Evolutionary conservation across 352 stramenopile genomes (phyloP), one percentile per base, ranked within the genome.

Genomic region (Thraustotheca clavata): DNA sequence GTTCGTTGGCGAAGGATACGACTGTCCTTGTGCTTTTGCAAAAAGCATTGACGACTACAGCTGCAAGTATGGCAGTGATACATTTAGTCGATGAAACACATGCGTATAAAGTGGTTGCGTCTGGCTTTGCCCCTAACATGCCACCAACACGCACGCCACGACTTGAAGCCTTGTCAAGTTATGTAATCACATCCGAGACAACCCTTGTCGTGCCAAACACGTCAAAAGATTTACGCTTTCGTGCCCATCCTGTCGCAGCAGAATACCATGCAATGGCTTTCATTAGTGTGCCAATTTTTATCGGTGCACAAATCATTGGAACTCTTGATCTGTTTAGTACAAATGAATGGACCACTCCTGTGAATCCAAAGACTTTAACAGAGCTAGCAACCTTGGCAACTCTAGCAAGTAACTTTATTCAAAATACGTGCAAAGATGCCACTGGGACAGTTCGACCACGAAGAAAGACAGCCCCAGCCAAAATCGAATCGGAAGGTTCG

Each of bases 201-300:
- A 69, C 77, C 0, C 88, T 92, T 60, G 89, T 92, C 62, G 78
- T 92, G 22, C 39, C 73, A 0, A 76, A 90, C 34, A 70, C 88
- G 35, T 72, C 73, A 26, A 63, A 79, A 6, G 83, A 92, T 59
- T 68, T 70, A 5, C 83, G 83, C 8, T 83, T 92, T 57, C 76
- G 72, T 22, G 81, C 75, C 0, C 83, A 90, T 54, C 83, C 83
- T 26, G 67, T 92, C 3, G 73, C 76, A 46, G 80, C 74, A 0
- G 83, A 92, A 12, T 70, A 78, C 22, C 66, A 76, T 49, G 74
- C 78, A 16, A 67, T 79, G 29, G 87, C 78, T 20, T 72, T 87
- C 50, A 55, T 90, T 22, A 89, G 78, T 41, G 73, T 92, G 40
- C 83, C 83, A 0, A 73, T 92, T 38, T n/a, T 65, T 1, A 14